These are phyloP conservation scores for Phytophthora pistaciae DNA, from an alignment of 352 stramenopile genomes.

Conservation along the genomic window DNA sequence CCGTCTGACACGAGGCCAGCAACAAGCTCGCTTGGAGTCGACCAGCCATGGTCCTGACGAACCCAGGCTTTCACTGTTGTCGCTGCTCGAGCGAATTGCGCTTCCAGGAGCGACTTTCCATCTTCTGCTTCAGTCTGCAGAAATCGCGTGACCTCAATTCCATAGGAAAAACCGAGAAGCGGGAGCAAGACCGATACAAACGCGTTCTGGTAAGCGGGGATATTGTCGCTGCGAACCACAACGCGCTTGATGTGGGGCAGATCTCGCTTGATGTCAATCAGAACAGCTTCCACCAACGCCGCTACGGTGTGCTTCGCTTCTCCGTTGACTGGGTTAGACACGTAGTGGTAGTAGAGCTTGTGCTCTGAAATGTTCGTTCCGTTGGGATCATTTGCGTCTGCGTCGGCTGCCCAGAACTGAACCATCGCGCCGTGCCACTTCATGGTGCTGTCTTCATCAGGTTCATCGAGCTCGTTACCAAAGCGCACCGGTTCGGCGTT, in stretches of 20 bases:
- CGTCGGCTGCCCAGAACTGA: conserved; percentile 3
- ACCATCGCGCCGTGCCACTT: conserved; percentile 5
- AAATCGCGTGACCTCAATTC: conserved; percentile 23
- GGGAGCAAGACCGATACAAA: conserved; percentile 25
- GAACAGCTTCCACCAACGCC: conserved; percentile 37
- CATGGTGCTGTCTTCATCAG: neutral
- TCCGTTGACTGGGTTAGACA: neutral
- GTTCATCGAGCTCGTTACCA: neutral
- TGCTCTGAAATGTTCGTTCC: neutral
- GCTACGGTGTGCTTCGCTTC: conserved; percentile 1
- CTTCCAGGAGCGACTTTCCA: conserved; percentile 29
- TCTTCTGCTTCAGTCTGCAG: conserved; percentile 45
- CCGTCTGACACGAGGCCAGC: conserved; percentile 27
- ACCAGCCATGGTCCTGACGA: conserved; percentile 20
- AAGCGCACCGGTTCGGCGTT: neutral
- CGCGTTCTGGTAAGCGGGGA: conserved; percentile 37
- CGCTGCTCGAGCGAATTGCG: conserved; percentile 33
- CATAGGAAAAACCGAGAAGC: conserved; percentile 14
- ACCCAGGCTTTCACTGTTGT: conserved; percentile 18
- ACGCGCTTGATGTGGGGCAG: conserved; percentile 29
- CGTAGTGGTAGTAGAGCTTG: conserved; percentile 13
- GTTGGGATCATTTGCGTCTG: neutral
- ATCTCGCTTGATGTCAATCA: conserved; percentile 26
- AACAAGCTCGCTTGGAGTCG: conserved; percentile 23
- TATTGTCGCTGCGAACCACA: conserved; percentile 37